These are phyloP conservation scores for Beauveria varroae DNA, from an alignment of 2,329 filamentous ascomycete species.

Conservation along the genomic window DNA sequence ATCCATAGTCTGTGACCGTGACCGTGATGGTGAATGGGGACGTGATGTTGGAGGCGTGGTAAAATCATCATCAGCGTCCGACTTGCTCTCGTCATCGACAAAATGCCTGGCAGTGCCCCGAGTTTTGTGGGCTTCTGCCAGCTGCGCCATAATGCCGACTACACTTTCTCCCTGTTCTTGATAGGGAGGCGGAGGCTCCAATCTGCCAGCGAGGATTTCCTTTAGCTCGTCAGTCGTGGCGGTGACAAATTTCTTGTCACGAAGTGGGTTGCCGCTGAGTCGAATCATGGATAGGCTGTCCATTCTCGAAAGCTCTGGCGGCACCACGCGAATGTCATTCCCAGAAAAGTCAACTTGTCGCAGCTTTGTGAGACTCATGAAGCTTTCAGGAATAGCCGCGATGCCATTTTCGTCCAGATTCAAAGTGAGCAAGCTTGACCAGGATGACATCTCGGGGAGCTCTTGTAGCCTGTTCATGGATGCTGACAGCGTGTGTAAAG, in stretches of 20 bases:
- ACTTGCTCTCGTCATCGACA: conserved; percentile 35
- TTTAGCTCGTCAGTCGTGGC: conserved; percentile 79
- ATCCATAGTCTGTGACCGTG: conserved; percentile 40
- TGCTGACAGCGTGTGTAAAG: conserved; percentile 65
- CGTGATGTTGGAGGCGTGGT: conserved; percentile 50
- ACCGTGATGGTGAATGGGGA: conserved; percentile 40
- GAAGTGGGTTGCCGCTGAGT: conserved; percentile 81
- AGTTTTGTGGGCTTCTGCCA: conserved; percentile 25
- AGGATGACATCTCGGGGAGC: conserved; percentile 68
- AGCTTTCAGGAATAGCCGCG: conserved; percentile 65
- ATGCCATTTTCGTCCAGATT: conserved; percentile 78
- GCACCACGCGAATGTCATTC: conserved; percentile 72
- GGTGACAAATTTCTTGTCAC: conserved; percentile 77
- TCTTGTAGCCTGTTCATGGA: conserved; percentile 70
- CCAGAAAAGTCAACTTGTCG: conserved; percentile 75
- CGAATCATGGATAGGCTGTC: conserved; percentile 65
- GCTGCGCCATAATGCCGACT: conserved; percentile 18
- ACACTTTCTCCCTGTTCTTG: conserved; percentile 23
- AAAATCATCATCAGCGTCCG: conserved; percentile 47
- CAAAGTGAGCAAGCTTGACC: conserved; percentile 65
- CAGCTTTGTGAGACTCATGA: conserved; percentile 59
- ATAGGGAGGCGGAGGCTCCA: conserved; percentile 49
- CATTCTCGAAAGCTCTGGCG: conserved; percentile 74
- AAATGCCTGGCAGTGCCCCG: conserved; percentile 1
- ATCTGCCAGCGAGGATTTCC: conserved; percentile 56